A percentile compares a stretch with the other conserved stretches of the same genome.
Evolutionary conservation across 441 rosid genomes (phyloP).

Genomic region (Populus trichocarpa): DNA sequence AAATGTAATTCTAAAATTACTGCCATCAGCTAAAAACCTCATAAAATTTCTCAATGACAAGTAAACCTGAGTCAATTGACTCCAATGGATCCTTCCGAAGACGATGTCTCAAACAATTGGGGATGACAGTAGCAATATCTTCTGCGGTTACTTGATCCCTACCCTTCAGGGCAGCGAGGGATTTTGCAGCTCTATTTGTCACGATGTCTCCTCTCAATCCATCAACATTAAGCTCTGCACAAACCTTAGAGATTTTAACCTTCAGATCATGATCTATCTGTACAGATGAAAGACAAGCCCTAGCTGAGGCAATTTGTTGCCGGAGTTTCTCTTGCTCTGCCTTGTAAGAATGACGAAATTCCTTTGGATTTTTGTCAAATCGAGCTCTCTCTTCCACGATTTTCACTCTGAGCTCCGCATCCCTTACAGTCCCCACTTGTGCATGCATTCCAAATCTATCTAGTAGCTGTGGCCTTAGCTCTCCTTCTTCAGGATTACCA

Average conservation of each 20-base stretch:
- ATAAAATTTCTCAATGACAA: conserved; percentile 77
- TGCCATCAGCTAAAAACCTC: conserved; percentile 60
- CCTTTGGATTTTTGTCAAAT: conserved; percentile 81
- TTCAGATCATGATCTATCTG: conserved; percentile 74
- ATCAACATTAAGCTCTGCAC: conserved; percentile 84
- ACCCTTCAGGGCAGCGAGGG: conserved; percentile 79
- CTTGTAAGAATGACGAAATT: conserved; percentile 68
- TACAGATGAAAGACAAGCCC: conserved; percentile 62
- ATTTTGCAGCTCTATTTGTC: conserved; percentile 86
- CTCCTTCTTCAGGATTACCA: conserved; percentile 97
- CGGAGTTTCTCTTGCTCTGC: conserved; percentile 77
- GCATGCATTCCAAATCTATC: conserved; percentile 98
- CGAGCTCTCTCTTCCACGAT: conserved; percentile 90
- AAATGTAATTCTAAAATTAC: background rate
- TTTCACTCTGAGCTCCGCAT: conserved; percentile 88
- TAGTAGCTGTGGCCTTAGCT: conserved; percentile 91
- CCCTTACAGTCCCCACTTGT: conserved; percentile 90
- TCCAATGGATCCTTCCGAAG: conserved; percentile 95
- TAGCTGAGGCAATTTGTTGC: conserved; percentile 63
- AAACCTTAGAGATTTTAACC: conserved; percentile 92
- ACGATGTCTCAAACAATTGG: conserved; percentile 89
- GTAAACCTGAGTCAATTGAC: conserved; percentile 87
- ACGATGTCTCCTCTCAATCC: conserved; percentile 94
- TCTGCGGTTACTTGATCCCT: conserved; percentile 76
- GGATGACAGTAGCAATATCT: conserved; percentile 89